These are phyloP conservation scores for Pluteus cervinus DNA, from an alignment of 768 basidiomycete species.

Conservation along the genomic window DNA sequence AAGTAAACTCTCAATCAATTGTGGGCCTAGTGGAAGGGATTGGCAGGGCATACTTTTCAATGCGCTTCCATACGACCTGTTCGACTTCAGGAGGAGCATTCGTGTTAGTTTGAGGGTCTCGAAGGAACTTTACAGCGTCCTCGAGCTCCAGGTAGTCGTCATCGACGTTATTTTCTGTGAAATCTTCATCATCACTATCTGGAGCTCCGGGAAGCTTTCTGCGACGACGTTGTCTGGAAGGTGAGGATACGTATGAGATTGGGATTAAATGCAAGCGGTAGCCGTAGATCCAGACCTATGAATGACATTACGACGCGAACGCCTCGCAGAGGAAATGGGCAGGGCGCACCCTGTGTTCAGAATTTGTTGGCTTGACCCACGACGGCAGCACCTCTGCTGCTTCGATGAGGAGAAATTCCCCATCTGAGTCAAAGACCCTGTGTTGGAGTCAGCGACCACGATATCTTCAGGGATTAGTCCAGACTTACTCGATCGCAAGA, in stretches of 20 bases:
- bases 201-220: constrained; percentile 34
- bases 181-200: constrained; percentile 49
- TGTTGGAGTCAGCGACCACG: not conserved
- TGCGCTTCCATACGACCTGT: constrained; percentile 60
- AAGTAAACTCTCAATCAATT: too few relatives aligned
- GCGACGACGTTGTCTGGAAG: constrained; percentile 47
- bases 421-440: constrained; percentile 85
- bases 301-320: constrained; percentile 19
- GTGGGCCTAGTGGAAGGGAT: constrained; percentile 4
- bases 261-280: constrained; percentile 85
- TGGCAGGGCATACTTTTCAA: constrained; percentile 35
- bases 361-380: constrained; percentile 90
- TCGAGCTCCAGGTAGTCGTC: constrained; percentile 50
- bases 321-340: constrained; percentile 24
- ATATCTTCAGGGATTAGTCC: constrained; percentile 4
- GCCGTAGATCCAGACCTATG: constrained; percentile 86
- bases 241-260: constrained; percentile 64
- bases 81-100: constrained; percentile 58
- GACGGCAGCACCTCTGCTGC: constrained; percentile 83
- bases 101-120: constrained; percentile 48
- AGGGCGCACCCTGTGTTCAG: constrained; percentile 83
- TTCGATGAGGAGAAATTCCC: constrained; percentile 94
- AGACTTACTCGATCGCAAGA: constrained; percentile 65
- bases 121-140: constrained; percentile 61
- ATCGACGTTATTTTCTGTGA: constrained; percentile 27